phyloP scores from a whole-genome alignment of 2,329 filamentous ascomycete species.

The Cladosporium velox region DNA sequence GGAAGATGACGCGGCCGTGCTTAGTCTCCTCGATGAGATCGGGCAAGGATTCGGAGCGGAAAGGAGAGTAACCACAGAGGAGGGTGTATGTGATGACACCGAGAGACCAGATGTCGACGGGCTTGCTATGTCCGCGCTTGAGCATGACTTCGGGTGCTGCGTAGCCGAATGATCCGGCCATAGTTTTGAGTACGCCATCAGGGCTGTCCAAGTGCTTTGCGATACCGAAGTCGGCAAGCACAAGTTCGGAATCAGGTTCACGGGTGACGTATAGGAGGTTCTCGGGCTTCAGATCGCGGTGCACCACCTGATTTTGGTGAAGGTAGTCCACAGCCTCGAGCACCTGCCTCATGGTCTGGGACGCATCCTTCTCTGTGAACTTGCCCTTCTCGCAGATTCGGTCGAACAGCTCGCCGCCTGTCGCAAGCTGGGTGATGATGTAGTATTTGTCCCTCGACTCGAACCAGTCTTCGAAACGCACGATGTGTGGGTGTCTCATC shows the following conservation, averaged over 20 bases:
- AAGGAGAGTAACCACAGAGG: conserved; percentile 96
- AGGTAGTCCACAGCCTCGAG: conserved; percentile 92
- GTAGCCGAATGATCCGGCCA: conserved; percentile 98
- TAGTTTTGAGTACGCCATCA: conserved; percentile 90
- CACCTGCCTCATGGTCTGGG: conserved; percentile 92
- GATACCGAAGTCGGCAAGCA: conserved; percentile 96
- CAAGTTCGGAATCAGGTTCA: conserved; percentile 75
- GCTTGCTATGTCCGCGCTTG: conserved; percentile 95
- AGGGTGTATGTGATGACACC: conserved; percentile 98
- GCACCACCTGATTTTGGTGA: conserved; percentile 91
- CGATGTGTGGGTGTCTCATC: conserved; percentile 91
- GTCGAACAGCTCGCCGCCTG: conserved; percentile 94
- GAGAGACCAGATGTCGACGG: conserved; percentile 99
- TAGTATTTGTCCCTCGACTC: conserved; percentile 99
- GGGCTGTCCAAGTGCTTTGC: conserved; percentile 95
- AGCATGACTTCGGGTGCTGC: conserved; percentile 98
- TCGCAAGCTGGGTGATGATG: conserved; percentile 95
- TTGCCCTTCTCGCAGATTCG: conserved; percentile 97
- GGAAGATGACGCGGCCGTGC: conserved; percentile 82
- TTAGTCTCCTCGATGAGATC: conserved; percentile 95
- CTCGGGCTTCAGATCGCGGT: conserved; percentile 96
- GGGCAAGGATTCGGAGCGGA: conserved; percentile 88
- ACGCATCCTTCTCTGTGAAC: conserved; percentile 97
- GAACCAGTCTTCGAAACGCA: conserved; percentile 98
- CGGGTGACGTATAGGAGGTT: conserved; percentile 91